phyloP scores from a whole-genome alignment of 2,329 filamentous ascomycete genomes.

The Pseudopyricularia javanii region DNA sequence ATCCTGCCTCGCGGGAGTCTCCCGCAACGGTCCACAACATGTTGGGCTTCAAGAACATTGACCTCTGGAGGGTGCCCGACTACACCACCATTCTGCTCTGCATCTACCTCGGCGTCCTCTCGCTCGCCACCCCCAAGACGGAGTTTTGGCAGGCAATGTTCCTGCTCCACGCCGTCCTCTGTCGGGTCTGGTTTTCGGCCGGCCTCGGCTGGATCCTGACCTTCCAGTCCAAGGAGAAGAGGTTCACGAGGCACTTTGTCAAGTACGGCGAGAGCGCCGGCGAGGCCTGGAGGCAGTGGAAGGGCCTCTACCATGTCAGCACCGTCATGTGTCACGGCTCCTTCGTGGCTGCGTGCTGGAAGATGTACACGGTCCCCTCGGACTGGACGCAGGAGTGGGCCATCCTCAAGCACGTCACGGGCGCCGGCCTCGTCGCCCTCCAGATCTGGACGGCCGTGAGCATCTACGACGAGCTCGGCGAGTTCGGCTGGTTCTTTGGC shows the following conservation, averaged over 20 bases:
- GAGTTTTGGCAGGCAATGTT: conserved; percentile 66
- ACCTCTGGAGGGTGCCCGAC: conserved; percentile 80
- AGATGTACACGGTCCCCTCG: conserved; percentile 79
- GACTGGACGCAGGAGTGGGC: conserved; percentile 84
- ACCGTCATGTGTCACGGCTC: conserved; percentile 82
- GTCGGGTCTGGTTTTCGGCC: conserved; percentile 85
- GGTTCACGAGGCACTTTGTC: conserved; percentile 94
- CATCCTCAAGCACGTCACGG: conserved; percentile 77
- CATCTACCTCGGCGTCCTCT: conserved; percentile 61
- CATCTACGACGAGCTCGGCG: conserved; percentile 89
- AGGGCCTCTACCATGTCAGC: conserved; percentile 85
- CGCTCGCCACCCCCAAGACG: conserved; percentile 67
- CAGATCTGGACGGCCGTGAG: conserved; percentile 89
- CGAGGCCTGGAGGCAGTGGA: conserved; percentile 97
- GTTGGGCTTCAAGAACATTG: conserved; percentile 71
- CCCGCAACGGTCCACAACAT: conserved; percentile 70
- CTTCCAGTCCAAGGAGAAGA: conserved; percentile 77
- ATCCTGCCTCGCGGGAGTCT: conserved; percentile 16
- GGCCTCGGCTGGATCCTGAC: conserved; percentile 79
- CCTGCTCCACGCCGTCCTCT: conserved; percentile 64
- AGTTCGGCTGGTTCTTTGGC: conserved; percentile 98
- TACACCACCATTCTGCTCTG: conserved; percentile 66
- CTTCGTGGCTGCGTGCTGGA: conserved; percentile 87
- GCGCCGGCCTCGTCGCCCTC: conserved; percentile 65
- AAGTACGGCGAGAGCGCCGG: conserved; percentile 86